Evolutionary conservation across 108 stramenopile species (phyloP), one percentile per base, ranked within the genome.

Genomic region (Cyclotella distinguenda): DNA sequence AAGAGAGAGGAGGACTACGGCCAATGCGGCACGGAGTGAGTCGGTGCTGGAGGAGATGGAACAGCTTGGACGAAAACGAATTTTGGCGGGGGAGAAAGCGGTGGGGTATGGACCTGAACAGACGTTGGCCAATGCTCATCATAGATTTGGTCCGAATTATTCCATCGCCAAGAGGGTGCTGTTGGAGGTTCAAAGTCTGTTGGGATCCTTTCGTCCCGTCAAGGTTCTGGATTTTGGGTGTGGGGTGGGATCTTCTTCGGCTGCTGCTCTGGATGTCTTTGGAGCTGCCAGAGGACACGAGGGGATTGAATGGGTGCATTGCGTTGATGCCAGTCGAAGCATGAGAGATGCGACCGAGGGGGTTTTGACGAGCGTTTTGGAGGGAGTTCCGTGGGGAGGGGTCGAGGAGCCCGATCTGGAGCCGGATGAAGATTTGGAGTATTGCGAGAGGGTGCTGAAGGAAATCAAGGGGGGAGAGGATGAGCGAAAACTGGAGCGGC

Each of bases 291-390:
- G 55, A 54, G 50, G 34, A 6, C n/a, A 57, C 16, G 7, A 39
- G 31, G 61, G 62, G 2, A 76, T 93, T 28, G 85, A 93, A 40
- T 93, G 91, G 91, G 64, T 93, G 16, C 91, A 93, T 82, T 86
- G 84, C 3, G 82, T 93, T 52, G 91, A 93, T 59, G 85, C 88
- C 6, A 81, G 81, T 56, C 72, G 70, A 61, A 65, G 84, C 50
- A 89, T 89, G 88, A 56, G 91, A 38, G 86, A 89, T 55, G 71
- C 81, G 19, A 77, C 87, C 12, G 66, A 81, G 39, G 48, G 55
- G 15, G 63, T 93, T 1, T 45, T 89, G 32, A 70, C 81, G 61
- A 74, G 71, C 32, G 62, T 84, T 18, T 44, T 81, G 40, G 76
- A 77, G 31, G 33, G 50, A 12, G 53, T 30, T 48, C 70, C 67